Base-by-base conservation (phyloP, 139 green algal genomes). In the Deuterostichococcus epilithicus region DNA sequence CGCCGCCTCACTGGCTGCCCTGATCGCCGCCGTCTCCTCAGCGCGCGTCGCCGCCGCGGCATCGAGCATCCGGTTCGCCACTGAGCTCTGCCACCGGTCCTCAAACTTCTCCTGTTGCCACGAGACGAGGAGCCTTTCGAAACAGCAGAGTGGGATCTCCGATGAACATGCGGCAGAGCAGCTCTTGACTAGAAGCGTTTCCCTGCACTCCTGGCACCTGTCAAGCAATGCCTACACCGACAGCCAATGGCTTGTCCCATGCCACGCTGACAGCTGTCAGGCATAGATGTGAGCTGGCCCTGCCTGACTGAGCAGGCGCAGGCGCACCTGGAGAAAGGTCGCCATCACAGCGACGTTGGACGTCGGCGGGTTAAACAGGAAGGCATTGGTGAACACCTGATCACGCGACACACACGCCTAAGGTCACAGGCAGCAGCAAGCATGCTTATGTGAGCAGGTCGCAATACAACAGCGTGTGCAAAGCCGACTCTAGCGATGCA, bases 271-370 rank as follows among this genome's bases (percentile, higher is more conserved):
- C 42, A 23, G 42, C 42, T 23, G 8, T 13, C 8, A 8, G 42
- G 42, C 13, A 13, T 52, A 52, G 42, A 23, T 13, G 10, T 52
- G 42, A 52, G 42, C 10, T 23, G 42, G 10, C 8, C 10, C 42
- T 63, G 10, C 6, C 10, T 28, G 30, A 38, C 20, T 2, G 26
- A 35, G 36, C 5, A 72, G 3, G 25, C 23, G 18, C 30, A 33
- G 25, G 3, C 34, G n/a, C 67, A 90, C 88, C 88, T 90, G 81
- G 37, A 95, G 77, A 30, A 82, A 87, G 60, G 85, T 85, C 1
- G 93, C 91, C 92, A 97, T 97, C 26, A 94, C 72, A 78, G 89
- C 75, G 35, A 97, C 92, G 81, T 98, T 94, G 42, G 73, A 87
- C 69, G 84, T 87, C 10, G 86, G 86, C 63, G 87, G 87, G 78